Evolutionary conservation across 2,329 filamentous ascomycete genomes (phyloP).

Genomic region (Aspergillus vadensis): DNA sequence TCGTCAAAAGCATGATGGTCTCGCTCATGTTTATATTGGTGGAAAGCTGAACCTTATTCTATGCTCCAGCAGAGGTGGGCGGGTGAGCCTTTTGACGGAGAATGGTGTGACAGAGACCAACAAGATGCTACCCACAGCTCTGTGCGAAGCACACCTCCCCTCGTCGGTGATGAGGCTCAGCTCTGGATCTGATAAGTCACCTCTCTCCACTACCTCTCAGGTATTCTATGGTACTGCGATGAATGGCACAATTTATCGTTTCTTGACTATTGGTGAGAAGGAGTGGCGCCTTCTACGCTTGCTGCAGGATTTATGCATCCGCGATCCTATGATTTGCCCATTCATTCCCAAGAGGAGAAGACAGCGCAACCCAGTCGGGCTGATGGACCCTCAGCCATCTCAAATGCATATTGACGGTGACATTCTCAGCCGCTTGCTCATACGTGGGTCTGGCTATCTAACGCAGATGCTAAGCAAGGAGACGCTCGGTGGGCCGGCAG

Average conservation of each 20-base stretch:
- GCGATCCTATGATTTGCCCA: slow-evolving; percentile 53
- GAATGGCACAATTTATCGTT: slow-evolving; percentile 69
- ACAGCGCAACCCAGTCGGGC: slow-evolving; percentile 29
- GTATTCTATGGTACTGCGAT: slow-evolving; percentile 67
- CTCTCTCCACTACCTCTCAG: slow-evolving; percentile 29
- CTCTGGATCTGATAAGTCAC: slow-evolving; percentile 19
- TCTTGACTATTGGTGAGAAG: slow-evolving; percentile 64
- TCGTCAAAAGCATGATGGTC: slow-evolving; percentile 32
- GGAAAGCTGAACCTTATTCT: slow-evolving; percentile 50
- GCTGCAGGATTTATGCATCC: slow-evolving; percentile 67
- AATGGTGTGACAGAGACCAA: slow-evolving; percentile 27
- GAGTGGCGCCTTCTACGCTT: slow-evolving; percentile 71
- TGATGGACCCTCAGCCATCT: slow-evolving; percentile 43
- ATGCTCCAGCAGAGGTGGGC: slow-evolving; percentile 55
- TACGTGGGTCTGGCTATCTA: slow-evolving; percentile 41
- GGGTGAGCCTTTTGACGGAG: slow-evolving; percentile 46
- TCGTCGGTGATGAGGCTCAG: slow-evolving; percentile 38
- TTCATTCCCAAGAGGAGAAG: slow-evolving; percentile 44
- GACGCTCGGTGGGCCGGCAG: slow-evolving; percentile 17
- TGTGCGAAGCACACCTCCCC: slow-evolving; percentile 37
- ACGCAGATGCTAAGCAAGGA: slow-evolving; percentile 32
- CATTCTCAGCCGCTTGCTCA: slow-evolving; percentile 59
- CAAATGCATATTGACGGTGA: slow-evolving; percentile 70
- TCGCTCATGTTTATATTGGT: slow-evolving; percentile 44
- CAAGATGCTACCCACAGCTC: slow-evolving; percentile 33